Evolutionary conservation across 1,139 yeast genomes (phyloP), one percentile per base, ranked within the genome.

Genomic region (Blastobotrys malaysiensis): DNA sequence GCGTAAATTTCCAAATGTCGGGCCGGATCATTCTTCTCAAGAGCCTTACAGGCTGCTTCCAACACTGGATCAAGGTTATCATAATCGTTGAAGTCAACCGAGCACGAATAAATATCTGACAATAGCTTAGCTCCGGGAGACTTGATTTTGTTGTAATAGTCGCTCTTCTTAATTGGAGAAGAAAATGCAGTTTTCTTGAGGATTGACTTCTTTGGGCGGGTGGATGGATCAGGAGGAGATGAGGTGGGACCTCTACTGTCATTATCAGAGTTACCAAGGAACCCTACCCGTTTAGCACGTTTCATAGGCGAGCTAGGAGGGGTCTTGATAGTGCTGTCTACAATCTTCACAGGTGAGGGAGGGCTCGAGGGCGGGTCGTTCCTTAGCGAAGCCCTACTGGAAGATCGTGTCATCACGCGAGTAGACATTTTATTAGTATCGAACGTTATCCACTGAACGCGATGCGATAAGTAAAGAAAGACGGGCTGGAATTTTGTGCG

Each of bases 1-100:
- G 59, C 60, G 52, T 63, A 63, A 4, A 57, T 53, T 45, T 59
- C 58, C 9, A 61, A 52, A n/a, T 54, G 57, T 13, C 46, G 45
- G n/a, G 59, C 59, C 22, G 47, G 24, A n/a, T 53, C 51, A 50
- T 53, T 52, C 31, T 53, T 55, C 27, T 52, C 52, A 13, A 62
- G 47, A 14, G 56, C 61, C 14, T 45, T 47, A 19, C 59, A 50
- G 5, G 64, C 65, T n/a, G 56, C 62, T 21, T 55, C 55, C 46
- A 63, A 51, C 26, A 61, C 55, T n/a, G 39, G 39, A 45, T 61
- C 63, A 16, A 59, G 52, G 51, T 58, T 55, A 9, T 46, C 45
- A 19, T 52, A 52, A 20, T 50, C 44, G n/a, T 55, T 51, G 26
- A 61, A 46, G 48, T 59, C 61, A 16, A 61, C 45, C 14, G 60